A percentile compares a stretch with the other conserved stretches of the same genome.
These are phyloP conservation scores for Penicillium parvum DNA, from an alignment of 495 filamentous ascomycete species.

Conservation along the genomic window DNA sequence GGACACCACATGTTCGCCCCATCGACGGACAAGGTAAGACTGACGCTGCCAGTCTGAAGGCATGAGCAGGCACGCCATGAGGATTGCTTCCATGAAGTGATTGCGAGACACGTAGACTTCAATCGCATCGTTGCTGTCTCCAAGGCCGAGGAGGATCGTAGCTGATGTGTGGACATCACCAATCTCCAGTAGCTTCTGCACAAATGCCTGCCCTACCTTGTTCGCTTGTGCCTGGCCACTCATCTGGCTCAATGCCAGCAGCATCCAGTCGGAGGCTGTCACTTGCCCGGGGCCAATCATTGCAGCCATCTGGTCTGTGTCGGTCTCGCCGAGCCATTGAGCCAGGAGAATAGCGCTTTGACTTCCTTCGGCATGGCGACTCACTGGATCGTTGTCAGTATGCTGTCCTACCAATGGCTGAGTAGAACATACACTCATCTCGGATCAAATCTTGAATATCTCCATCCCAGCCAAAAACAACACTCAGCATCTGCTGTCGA, in stretches of 20 bases:
- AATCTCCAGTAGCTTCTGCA: conserved; percentile 82
- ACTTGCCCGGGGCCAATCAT: conserved; percentile 71
- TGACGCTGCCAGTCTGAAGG: conserved; percentile 85
- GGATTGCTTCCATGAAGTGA: conserved; percentile 84
- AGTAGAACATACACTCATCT: conserved; percentile 64
- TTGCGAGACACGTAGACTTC: conserved; percentile 94
- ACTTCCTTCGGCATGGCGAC: conserved; percentile 65
- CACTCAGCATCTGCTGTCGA: conserved; percentile 84
- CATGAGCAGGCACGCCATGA: conserved; percentile 71
- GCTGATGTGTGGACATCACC: conserved; percentile 90
- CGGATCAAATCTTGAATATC: conserved; percentile 78
- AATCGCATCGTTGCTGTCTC: conserved; percentile 89
- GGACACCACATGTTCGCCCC: conserved; percentile 88
- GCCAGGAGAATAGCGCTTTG: conserved; percentile 73
- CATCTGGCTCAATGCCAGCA: conserved; percentile 88
- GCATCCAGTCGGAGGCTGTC: conserved; percentile 93
- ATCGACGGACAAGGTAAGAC: conserved; percentile 80
- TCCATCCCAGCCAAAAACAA: conserved; percentile 92
- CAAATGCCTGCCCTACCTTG: conserved; percentile 86
- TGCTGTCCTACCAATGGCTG: background rate
- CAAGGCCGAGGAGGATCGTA: conserved; percentile 85
- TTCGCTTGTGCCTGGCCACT: conserved; percentile 73
- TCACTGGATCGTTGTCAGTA: conserved; percentile 41
- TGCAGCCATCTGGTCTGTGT: conserved; percentile 74
- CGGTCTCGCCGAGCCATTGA: conserved; percentile 88